These are phyloP conservation scores for Naganishia sp. DNA, from an alignment of 1,284 basidiomycete species.

Conservation along the genomic window DNA sequence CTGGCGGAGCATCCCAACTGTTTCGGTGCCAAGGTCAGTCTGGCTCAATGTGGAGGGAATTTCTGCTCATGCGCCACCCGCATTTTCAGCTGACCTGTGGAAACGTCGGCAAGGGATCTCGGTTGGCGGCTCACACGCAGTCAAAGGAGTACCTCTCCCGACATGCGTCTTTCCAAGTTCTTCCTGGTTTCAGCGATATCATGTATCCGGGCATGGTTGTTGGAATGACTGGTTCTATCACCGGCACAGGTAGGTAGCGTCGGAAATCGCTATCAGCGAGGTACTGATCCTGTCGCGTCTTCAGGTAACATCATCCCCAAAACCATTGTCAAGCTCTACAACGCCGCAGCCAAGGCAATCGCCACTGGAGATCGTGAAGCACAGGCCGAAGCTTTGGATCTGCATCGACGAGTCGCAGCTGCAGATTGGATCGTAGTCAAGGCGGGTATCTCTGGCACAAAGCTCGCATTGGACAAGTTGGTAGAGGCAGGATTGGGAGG, in stretches of 20 bases:
- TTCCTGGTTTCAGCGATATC: slow-evolving; percentile 53
- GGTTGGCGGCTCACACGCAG: slow-evolving; percentile 62
- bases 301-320: slow-evolving; percentile 76
- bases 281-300: slow-evolving; percentile 65
- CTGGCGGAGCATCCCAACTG: slow-evolving; percentile 81
- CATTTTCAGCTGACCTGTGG: slow-evolving; percentile 69
- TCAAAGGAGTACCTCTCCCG: slow-evolving; percentile 43
- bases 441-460: slow-evolving; percentile 61
- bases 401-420: slow-evolving; percentile 70
- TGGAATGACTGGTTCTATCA: slow-evolving; percentile 21
- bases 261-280: slow-evolving; percentile 34
- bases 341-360: slow-evolving; percentile 56
- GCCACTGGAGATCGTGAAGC: slow-evolving; percentile 60
- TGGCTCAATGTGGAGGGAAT: neutral
- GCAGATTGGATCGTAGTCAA: slow-evolving; percentile 72
- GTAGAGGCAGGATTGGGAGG: slow-evolving; percentile 67
- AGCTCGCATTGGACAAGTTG: slow-evolving; percentile 67
- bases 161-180: slow-evolving; percentile 43
- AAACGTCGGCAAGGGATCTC: slow-evolving; percentile 77
- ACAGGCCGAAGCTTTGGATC: slow-evolving; percentile 64
- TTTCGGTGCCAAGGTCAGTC: slow-evolving; percentile 69
- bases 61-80: neutral
- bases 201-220: slow-evolving; percentile 37
- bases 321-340: slow-evolving; percentile 65
- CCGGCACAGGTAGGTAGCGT: slow-evolving; percentile 24